phyloP scores from a whole-genome alignment of 2,329 filamentous ascomycete species.

The Cryphonectria japonica region DNA sequence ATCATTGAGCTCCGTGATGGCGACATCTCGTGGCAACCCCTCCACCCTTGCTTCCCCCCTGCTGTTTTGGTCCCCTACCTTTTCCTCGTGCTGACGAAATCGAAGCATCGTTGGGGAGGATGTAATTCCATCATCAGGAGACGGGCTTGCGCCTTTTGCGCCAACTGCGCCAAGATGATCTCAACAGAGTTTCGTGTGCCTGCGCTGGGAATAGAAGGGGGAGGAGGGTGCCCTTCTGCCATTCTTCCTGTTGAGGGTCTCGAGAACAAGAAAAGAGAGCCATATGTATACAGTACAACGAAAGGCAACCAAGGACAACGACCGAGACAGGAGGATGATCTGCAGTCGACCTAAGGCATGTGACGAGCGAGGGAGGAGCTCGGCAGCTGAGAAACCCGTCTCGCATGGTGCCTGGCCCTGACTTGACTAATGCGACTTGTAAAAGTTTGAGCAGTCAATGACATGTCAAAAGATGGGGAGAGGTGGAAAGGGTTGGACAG shows the following conservation, averaged over 20 bases:
- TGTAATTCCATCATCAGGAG: conserved; percentile 26
- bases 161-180: conserved; percentile 3
- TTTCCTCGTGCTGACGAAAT: conserved; percentile 12
- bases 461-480: conserved; percentile 3
- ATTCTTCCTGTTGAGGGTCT: not conserved
- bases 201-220: not conserved
- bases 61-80: not conserved
- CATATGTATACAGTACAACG: not conserved
- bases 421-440: not conserved
- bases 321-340: not conserved
- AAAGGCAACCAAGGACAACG: not conserved
- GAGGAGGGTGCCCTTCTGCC: not conserved
- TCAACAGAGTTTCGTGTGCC: not conserved
- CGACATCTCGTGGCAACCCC: conserved; percentile 24
- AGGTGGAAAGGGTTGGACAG: not conserved
- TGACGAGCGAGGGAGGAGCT: not conserved
- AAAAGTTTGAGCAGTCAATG: conserved; percentile 19
- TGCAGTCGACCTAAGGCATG: not conserved
- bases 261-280: not conserved
- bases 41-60: conserved; percentile 9
- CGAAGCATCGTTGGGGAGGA: not conserved
- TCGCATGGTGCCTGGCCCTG: conserved; percentile 8
- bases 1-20: conserved; percentile 28
- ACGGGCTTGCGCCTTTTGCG: conserved; percentile 22
- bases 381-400: conserved; percentile 1